Evolutionary conservation across 192 early-diverging fungal genomes (phyloP).

Genomic region (Rhizoclosmatium globosum): DNA sequence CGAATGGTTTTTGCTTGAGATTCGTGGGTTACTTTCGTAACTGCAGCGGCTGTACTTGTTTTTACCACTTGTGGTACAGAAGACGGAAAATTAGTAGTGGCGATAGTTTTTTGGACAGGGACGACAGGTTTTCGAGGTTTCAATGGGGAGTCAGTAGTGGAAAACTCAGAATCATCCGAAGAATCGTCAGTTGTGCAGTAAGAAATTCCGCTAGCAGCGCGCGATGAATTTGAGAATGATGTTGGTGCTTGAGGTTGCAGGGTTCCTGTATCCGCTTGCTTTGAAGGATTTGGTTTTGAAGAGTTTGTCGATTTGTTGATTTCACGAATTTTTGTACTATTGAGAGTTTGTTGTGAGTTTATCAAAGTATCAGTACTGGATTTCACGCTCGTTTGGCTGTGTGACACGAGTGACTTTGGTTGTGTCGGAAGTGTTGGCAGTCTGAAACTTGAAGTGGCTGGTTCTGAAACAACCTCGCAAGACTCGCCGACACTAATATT

Average conservation of each 20-base stretch:
- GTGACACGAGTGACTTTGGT: neutral
- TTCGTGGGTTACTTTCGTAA: slow-evolving; percentile 3
- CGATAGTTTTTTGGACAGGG: neutral
- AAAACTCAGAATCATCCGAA: neutral
- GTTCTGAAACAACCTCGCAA: neutral
- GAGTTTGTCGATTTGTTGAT: neutral
- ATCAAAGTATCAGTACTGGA: neutral
- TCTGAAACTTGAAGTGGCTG: neutral
- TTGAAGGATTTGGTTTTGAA: neutral
- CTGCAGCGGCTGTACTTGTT: neutral
- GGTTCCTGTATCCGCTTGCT: neutral
- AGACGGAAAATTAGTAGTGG: neutral
- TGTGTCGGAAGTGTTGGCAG: neutral
- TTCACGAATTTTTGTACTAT: too few species aligned
- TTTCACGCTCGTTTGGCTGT: neutral
- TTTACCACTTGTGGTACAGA: neutral
- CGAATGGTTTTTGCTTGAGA: slow-evolving; percentile 31
- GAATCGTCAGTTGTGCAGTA: neutral
- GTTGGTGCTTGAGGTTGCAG: too few species aligned
- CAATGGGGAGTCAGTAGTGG: neutral
- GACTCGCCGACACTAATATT: slow-evolving; percentile 4
- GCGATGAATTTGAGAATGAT: too few species aligned
- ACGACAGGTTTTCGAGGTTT: slow-evolving; percentile 7
- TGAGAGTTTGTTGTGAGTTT: slow-evolving; percentile 7
- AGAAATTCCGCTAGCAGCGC: neutral